phyloP scores from a whole-genome alignment of 441 rosid species.

The Capsella rubella region DNA sequence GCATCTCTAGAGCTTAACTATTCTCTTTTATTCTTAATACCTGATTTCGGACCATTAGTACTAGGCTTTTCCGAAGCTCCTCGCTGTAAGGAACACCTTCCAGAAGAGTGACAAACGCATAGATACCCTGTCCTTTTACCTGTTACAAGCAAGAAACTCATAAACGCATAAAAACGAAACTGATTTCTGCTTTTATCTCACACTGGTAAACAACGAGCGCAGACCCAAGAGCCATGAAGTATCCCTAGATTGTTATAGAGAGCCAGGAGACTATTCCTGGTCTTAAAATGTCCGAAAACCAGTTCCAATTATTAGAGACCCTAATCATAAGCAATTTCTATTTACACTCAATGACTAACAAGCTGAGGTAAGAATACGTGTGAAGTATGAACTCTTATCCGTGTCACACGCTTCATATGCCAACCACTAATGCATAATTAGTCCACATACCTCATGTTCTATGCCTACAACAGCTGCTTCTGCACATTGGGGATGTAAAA shows the following conservation, averaged over 20 bases:
- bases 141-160: slow-evolving; percentile 38
- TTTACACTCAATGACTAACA: slow-evolving; percentile 8
- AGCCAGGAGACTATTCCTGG: background rate
- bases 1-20: background rate
- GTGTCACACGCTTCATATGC: slow-evolving; percentile 2
- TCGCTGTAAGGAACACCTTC: slow-evolving; percentile 83
- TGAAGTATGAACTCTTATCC: slow-evolving; percentile 14
- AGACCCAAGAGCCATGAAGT: slow-evolving; percentile 19
- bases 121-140: slow-evolving; percentile 86
- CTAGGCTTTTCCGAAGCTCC: slow-evolving; percentile 79
- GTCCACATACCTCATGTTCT: slow-evolving; percentile 84
- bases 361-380: background rate
- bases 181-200: slow-evolving; percentile 2
- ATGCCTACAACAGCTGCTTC: slow-evolving; percentile 98
- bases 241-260: background rate
- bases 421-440: background rate
- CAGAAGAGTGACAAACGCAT: slow-evolving; percentile 91
- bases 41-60: slow-evolving; percentile 78
- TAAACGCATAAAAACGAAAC: background rate
- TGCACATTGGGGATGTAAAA: slow-evolving; percentile 90
- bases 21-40: slow-evolving; percentile 39
- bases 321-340: slow-evolving; percentile 1
- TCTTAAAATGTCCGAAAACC: background rate
- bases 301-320: background rate
- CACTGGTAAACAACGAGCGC: background rate